Evolutionary conservation across 495 filamentous ascomycete genomes (phyloP), one percentile per base, ranked within the genome.

Genomic region (Tuber indicum): DNA sequence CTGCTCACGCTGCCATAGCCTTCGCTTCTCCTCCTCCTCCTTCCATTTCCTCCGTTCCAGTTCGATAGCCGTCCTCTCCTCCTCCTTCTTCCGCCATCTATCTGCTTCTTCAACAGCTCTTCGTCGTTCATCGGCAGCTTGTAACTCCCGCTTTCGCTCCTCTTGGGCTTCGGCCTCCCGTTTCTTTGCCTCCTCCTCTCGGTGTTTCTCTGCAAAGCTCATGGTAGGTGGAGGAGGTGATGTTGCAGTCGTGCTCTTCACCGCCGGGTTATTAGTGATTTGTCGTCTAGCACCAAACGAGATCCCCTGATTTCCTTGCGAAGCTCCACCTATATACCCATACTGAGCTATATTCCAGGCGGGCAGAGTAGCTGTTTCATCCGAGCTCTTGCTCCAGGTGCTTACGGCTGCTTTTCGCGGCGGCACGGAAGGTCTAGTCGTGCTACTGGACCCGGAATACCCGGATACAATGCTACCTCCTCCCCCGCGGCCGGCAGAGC

Each of bases 341-440:
- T 98, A 99, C 82, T 99, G 96, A 62, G 95, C 93, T 76, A 98
- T 98, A 82, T 99, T 98, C 96, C 96, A 99, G 42, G 96, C 96
- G 2, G 96, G 96, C 6, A 90, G 85, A 19, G 95, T 97, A 44
- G 87, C 87, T 32, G 89, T 88, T 84, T 97, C 91, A 79, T 98
- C 93, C 26, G 88, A 88, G 81, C 87, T 92, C 83, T 90, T 97
- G 84, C 92, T 96, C 96, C 96, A 99, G 84, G 90, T 95, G 84
- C 94, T 97, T 52, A 94, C 88, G 6, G 83, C 84, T 2, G 84
- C 81, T 42, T 83, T 83, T 71, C 76, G 76, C 8, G 80, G 76
- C 9, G 80, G 75, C 44, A 81, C 79, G 23, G 78, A 72, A 23
- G 79, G 78, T 42, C 77, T 81, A 12, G 78, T 73, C 58, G 77